Conservation (phyloP, 257 asterid genomes). For the Solanum lycopersicoides region DNA sequence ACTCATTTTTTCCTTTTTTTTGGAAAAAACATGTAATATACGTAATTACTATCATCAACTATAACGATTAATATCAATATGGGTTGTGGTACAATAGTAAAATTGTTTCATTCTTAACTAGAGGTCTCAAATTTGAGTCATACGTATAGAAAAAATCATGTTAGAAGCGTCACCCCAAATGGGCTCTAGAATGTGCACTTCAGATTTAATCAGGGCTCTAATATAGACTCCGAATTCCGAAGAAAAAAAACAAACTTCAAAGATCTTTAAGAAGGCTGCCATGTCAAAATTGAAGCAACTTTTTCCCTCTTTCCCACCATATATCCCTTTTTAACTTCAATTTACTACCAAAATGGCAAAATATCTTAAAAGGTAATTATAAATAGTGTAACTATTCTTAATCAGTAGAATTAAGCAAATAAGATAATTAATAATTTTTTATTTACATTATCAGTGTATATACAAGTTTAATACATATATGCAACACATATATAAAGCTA, state of each 20-base stretch:
- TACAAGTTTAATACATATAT: background rate
- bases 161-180: no score
- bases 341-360: background rate
- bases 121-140: no score
- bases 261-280: constrained; percentile 36
- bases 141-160: no score
- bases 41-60: no score
- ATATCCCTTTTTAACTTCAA: background rate
- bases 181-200: no score
- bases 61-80: no score
- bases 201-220: no score
- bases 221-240: no score
- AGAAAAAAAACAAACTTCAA: constrained; percentile 4
- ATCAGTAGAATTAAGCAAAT: background rate
- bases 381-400: background rate
- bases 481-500: background rate
- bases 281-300: constrained; percentile 40
- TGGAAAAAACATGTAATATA: no score
- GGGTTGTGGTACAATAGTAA: no score
- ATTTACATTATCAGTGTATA: background rate
- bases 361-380: background rate
- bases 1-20: constrained; percentile 2
- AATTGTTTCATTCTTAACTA: no score
- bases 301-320: constrained; percentile 2
- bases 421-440: background rate